Percentiles rank a stretch among this genome's conserved stretches.
phyloP scores from a whole-genome alignment of 495 filamentous ascomycete species.

The Neurospora tetraspora region DNA sequence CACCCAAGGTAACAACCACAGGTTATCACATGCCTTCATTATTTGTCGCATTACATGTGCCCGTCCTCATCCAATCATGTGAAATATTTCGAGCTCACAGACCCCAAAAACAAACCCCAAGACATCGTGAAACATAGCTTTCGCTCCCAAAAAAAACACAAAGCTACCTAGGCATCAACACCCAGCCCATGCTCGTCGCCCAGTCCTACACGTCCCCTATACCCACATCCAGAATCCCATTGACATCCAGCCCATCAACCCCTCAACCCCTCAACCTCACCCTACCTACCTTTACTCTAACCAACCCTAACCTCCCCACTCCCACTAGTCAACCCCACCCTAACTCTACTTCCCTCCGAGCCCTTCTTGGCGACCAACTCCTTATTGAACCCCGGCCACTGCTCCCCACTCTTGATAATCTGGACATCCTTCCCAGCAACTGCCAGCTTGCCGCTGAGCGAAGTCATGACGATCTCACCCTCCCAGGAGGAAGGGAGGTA shows the following conservation, averaged over 20 bases:
- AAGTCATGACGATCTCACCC: conserved; percentile 20
- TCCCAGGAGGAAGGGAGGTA: conserved; percentile 32
- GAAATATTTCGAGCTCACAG: too few relatives aligned
- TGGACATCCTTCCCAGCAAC: conserved; percentile 25
- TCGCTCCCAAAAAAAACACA: too few relatives aligned
- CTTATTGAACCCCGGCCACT: conserved; percentile 21
- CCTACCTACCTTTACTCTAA: neutral
- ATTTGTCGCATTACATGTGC: neutral
- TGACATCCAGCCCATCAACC: neutral
- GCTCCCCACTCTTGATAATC: conserved; percentile 15
- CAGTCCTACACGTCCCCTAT: neutral
- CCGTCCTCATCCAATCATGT: too few relatives aligned
- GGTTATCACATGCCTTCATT: neutral
- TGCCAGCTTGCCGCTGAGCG: conserved; percentile 19
- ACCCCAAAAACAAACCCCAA: too few relatives aligned
- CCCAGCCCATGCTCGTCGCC: neutral
- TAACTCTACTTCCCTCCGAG: conserved; percentile 14
- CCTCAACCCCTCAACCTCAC: neutral
- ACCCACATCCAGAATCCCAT: neutral
- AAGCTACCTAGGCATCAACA: neutral
- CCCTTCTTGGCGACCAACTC: conserved; percentile 30
- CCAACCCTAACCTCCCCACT: conserved; percentile 24
- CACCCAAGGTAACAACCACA: neutral
- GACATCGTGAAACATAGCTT: too few relatives aligned
- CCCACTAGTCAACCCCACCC: conserved; percentile 18